These are phyloP conservation scores for Haplosporangium gracile DNA, from an alignment of 192 early-diverging fungal genomes.

Conservation along the genomic window DNA sequence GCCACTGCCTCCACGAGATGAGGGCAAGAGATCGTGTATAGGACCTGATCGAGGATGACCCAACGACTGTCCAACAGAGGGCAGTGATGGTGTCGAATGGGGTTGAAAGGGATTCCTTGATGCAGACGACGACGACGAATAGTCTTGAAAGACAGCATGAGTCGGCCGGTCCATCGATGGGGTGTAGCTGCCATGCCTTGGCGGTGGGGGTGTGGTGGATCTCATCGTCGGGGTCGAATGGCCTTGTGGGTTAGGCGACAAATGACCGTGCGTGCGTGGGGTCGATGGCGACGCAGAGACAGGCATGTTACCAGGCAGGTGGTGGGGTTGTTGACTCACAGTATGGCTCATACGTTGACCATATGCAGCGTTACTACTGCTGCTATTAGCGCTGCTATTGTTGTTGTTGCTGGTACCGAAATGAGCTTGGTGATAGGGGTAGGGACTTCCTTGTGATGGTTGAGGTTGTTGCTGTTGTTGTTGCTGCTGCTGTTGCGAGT, in stretches of 20 bases:
- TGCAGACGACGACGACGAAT: background rate
- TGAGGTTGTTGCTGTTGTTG: slow-evolving; percentile 6
- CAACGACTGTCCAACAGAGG: background rate
- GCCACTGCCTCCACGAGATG: background rate
- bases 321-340: slow-evolving; percentile 16
- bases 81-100: slow-evolving; percentile 1
- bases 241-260: slow-evolving; percentile 15
- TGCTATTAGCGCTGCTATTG: background rate
- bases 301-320: slow-evolving; percentile 11
- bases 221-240: slow-evolving; percentile 12
- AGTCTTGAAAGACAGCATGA: slow-evolving; percentile 14
- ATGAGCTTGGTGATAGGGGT: background rate
- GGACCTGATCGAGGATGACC: background rate
- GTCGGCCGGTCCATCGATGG: slow-evolving; percentile 15
- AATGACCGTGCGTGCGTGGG: slow-evolving; percentile 16
- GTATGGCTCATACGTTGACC: slow-evolving; percentile 19
- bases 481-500: background rate
- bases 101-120: slow-evolving; percentile 20
- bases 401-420: background rate
- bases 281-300: slow-evolving; percentile 13
- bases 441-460: background rate
- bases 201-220: slow-evolving; percentile 32
- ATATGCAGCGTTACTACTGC: background rate
- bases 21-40: background rate
- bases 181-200: slow-evolving; percentile 8